A percentile compares a stretch with the other conserved stretches of the same genome.
These are phyloP conservation scores for Acanthamoeba lenticulata DNA, from an alignment of 208 protist genomes.

Conservation along the genomic window DNA sequence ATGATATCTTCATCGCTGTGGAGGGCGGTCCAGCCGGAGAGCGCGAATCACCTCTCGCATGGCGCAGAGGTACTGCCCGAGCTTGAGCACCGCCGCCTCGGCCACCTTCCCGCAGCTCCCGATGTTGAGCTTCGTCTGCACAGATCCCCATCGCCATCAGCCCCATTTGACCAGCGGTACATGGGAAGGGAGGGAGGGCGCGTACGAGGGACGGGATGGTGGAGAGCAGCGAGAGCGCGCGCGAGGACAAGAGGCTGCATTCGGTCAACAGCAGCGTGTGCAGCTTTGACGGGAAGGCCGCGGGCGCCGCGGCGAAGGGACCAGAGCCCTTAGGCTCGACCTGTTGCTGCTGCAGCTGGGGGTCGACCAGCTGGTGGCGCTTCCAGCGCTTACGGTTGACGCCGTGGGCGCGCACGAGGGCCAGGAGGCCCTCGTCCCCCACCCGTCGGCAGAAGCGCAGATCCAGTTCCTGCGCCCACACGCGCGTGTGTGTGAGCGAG, in stretches of 20 bases:
- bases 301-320: too few relatives aligned
- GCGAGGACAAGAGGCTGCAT: neutral
- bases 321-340: too few relatives aligned
- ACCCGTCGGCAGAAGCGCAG: neutral
- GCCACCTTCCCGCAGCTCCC: conserved; percentile 29
- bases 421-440: neutral
- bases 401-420: conserved; percentile 19
- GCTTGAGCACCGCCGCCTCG: conserved; percentile 44
- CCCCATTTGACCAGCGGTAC: too few relatives aligned
- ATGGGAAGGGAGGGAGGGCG: neutral
- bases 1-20: neutral
- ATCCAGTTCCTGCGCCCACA: conserved; percentile 36
- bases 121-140: conserved; percentile 47
- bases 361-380: neutral
- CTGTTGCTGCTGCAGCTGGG: neutral
- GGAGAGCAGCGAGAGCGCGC: neutral
- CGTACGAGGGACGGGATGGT: neutral
- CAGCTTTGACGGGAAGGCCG: neutral
- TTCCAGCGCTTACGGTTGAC: conserved; percentile 39
- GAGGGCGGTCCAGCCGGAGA: neutral
- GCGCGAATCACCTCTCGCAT: neutral
- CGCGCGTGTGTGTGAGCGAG: too few relatives aligned
- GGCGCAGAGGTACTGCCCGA: conserved; percentile 31
- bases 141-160: too few relatives aligned
- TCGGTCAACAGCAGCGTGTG: neutral